Conservation (phyloP, 495 filamentous ascomycete species). For the Hyaloscypha hepaticicola region DNA sequence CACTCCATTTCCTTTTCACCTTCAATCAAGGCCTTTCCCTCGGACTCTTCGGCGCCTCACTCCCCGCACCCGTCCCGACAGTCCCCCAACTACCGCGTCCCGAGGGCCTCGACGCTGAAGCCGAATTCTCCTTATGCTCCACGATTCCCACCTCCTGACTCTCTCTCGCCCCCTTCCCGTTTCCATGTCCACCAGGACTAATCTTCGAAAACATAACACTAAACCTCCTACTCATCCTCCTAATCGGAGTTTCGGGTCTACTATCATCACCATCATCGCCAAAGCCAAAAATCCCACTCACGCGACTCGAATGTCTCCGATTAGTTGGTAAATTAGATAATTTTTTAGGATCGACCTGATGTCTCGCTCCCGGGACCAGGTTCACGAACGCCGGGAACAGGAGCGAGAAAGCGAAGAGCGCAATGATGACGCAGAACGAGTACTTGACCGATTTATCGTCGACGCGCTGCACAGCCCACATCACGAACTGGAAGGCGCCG, state of each 20-base stretch:
- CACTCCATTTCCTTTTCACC: too few relatives aligned
- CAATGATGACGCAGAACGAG: conserved; percentile 57
- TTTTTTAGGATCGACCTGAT: conserved; percentile 54
- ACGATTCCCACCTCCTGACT: conserved; percentile 20
- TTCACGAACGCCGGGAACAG: conserved; percentile 64
- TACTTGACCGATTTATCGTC: conserved; percentile 40
- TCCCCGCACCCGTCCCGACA: background rate
- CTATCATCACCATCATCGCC: background rate
- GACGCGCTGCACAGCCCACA: conserved; percentile 44
- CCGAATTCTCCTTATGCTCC: conserved; percentile 24
- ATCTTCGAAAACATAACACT: conserved; percentile 19
- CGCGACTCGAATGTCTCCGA: too few relatives aligned
- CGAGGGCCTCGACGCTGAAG: too few relatives aligned
- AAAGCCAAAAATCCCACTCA: background rate
- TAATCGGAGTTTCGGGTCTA: background rate
- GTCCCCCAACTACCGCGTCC: background rate
- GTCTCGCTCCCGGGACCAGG: conserved; percentile 52
- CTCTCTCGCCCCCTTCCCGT: conserved; percentile 2
- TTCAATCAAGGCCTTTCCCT: too few relatives aligned
- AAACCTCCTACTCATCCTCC: conserved; percentile 20
- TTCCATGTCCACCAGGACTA: background rate
- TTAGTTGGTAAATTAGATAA: background rate
- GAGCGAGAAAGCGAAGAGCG: conserved; percentile 54
- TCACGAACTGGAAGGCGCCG: conserved; percentile 65
- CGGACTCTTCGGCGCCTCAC: background rate